Conservation (phyloP, 208 protist species). For the Trypanosoma theileri region DNA sequence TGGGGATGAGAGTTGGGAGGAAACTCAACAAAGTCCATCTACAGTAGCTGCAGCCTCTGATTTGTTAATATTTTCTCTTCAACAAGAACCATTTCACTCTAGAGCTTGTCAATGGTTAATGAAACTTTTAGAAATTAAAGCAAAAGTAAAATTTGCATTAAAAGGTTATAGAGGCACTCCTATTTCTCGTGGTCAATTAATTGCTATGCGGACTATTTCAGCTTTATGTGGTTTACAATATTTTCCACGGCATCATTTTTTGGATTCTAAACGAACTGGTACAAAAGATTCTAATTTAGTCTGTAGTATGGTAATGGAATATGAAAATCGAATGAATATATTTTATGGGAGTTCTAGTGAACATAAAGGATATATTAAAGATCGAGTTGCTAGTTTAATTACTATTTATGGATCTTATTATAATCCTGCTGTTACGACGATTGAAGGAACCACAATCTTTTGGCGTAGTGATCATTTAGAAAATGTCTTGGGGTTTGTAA, state of each 20-base stretch:
- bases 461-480: slow-evolving; percentile 12
- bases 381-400: slow-evolving; percentile 16
- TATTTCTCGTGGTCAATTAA: slow-evolving; percentile 25
- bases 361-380: slow-evolving; percentile 9
- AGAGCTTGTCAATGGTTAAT: slow-evolving; percentile 18
- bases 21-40: not conserved
- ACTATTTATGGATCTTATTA: slow-evolving; percentile 20
- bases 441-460: slow-evolving; percentile 12
- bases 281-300: slow-evolving; percentile 5
- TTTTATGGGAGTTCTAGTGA: slow-evolving; percentile 4
- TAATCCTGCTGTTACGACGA: slow-evolving; percentile 6
- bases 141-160: slow-evolving; percentile 2
- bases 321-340: not conserved
- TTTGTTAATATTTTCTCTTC: slow-evolving; percentile 26
- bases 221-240: slow-evolving; percentile 15
- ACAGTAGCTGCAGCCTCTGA: slow-evolving; percentile 22
- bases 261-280: not conserved
- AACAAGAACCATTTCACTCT: slow-evolving; percentile 19
- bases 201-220: slow-evolving; percentile 26
- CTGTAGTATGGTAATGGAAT: not conserved
- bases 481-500: slow-evolving; percentile 8
- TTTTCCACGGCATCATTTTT: not conserved
- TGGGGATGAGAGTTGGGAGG: slow-evolving; percentile 8
- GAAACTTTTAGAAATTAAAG: slow-evolving; percentile 13
- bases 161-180: not conserved